phyloP scores from a whole-genome alignment of 1,284 basidiomycete genomes.

The Phellinidium pouzarii region DNA sequence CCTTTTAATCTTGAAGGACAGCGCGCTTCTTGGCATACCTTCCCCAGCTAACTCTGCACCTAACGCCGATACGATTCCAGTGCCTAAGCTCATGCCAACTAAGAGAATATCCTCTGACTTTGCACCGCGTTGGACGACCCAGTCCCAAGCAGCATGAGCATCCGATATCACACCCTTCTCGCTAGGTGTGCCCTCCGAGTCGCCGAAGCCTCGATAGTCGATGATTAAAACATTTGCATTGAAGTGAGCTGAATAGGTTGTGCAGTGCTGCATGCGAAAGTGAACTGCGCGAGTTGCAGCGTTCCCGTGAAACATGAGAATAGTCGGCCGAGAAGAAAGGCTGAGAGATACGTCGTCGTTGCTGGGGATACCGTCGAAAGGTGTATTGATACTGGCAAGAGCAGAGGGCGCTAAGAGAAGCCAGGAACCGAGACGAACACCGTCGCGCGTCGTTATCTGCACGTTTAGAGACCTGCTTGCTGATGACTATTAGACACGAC shows the following conservation, averaged over 20 bases:
- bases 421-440: slow-evolving; percentile 82
- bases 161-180: slow-evolving; percentile 73
- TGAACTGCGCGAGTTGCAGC: slow-evolving; percentile 67
- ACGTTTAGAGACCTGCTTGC: slow-evolving; percentile 63
- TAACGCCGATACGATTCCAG: slow-evolving; percentile 65
- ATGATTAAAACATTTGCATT: slow-evolving; percentile 75
- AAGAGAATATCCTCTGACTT: slow-evolving; percentile 55
- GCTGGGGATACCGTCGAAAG: slow-evolving; percentile 25
- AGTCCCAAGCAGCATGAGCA: slow-evolving; percentile 77
- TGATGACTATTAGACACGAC: slow-evolving; percentile 7
- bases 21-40: slow-evolving; percentile 34
- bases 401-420: slow-evolving; percentile 72
- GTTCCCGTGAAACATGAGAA: slow-evolving; percentile 91
- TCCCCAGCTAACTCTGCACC: slow-evolving; percentile 52
- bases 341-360: slow-evolving; percentile 37
- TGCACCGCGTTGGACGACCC: slow-evolving; percentile 58
- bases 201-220: slow-evolving; percentile 91
- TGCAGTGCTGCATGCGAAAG: slow-evolving; percentile 59
- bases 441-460: slow-evolving; percentile 66
- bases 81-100: slow-evolving; percentile 80
- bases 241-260: slow-evolving; percentile 54
- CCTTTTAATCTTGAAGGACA: no score
- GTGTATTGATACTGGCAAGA: slow-evolving; percentile 46
- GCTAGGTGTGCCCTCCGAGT: slow-evolving; percentile 74
- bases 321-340: slow-evolving; percentile 57